These are phyloP conservation scores for Trichosanthes cucumerina DNA, from an alignment of 306 rosid species.

Conservation along the genomic window DNA sequence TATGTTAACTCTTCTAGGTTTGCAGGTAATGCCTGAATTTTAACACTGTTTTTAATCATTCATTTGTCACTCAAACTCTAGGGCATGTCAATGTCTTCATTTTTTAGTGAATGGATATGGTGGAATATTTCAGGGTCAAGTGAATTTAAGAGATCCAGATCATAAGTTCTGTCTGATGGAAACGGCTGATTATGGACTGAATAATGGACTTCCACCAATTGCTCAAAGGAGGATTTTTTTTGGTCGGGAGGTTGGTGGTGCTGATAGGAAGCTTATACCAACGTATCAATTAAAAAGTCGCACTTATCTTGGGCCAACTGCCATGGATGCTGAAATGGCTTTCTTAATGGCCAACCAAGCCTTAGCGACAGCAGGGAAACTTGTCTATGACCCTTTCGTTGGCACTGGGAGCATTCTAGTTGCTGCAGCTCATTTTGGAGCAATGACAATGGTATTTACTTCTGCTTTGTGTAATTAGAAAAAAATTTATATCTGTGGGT, in stretches of 20 bases:
- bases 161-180: constrained; percentile 87
- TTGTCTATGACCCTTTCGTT: constrained; percentile 82
- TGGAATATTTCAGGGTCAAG: constrained; percentile 52
- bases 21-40: not conserved
- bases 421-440: constrained; percentile 92
- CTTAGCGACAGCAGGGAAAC: constrained; percentile 63
- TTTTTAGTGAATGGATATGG: not conserved
- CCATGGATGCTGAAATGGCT: constrained; percentile 98
- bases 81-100: not conserved
- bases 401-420: constrained; percentile 95
- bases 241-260: constrained; percentile 84
- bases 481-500: not conserved
- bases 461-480: not conserved
- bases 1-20: not conserved
- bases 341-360: constrained; percentile 98
- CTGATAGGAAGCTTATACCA: constrained; percentile 87
- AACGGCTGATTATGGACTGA: constrained; percentile 58
- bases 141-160: constrained; percentile 69
- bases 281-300: constrained; percentile 92
- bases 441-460: constrained; percentile 77
- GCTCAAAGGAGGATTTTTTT: constrained; percentile 63
- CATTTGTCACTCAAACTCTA: not conserved
- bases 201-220: constrained; percentile 89
- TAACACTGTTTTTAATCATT: not conserved
- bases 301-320: constrained; percentile 95